Conservation (phyloP, 2,329 filamentous ascomycete genomes). For the Stenocarpella maydis region DNA sequence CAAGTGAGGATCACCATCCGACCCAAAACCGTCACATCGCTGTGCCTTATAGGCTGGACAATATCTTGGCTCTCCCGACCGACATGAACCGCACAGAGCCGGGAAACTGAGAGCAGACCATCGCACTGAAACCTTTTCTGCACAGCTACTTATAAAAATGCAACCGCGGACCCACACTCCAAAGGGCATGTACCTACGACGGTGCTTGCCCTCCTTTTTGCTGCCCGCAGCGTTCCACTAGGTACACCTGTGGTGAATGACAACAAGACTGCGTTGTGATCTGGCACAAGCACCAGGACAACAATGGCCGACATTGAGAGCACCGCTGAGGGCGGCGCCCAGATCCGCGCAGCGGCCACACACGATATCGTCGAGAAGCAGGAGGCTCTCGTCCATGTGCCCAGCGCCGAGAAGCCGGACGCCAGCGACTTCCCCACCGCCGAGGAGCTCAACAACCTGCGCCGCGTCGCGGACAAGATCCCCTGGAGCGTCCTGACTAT, state of each 20-base stretch:
- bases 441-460: conserved; percentile 61
- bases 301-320: conserved; percentile 12
- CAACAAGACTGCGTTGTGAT: background rate
- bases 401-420: conserved; percentile 21
- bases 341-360: conserved; percentile 8
- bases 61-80: conserved; percentile 12
- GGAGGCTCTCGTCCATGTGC: background rate
- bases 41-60: conserved; percentile 17
- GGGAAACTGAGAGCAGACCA: background rate
- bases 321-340: conserved; percentile 19
- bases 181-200: background rate
- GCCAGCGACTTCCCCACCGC: conserved; percentile 50
- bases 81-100: conserved; percentile 16
- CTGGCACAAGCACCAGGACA: background rate
- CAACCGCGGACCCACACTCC: conserved; percentile 4
- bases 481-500: conserved; percentile 69
- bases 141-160: conserved; percentile 10
- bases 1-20: conserved; percentile 19
- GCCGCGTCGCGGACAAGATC: conserved; percentile 64
- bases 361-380: conserved; percentile 13
- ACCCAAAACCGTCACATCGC: background rate
- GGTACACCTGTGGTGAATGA: background rate
- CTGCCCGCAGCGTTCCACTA: background rate
- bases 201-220: background rate
- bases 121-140: conserved; percentile 1